phyloP scores from a whole-genome alignment of 495 filamentous ascomycete genomes.

The Talaromyces thailandensis region DNA sequence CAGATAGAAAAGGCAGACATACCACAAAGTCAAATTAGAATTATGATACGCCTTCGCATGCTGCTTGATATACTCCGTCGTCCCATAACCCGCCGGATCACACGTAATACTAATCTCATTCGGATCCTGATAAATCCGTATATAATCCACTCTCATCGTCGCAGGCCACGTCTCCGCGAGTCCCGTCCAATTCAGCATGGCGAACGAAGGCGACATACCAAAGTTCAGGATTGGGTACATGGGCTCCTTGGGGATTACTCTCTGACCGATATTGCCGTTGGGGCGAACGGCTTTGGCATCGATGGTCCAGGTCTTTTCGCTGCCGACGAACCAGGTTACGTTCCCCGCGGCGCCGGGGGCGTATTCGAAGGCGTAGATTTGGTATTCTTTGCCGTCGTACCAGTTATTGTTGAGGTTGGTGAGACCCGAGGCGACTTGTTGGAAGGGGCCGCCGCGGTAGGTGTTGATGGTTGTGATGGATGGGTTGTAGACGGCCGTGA shows the following conservation, averaged over 20 bases:
- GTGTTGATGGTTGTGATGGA: constrained; percentile 51
- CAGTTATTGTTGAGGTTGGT: constrained; percentile 66
- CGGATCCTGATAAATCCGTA: constrained; percentile 66
- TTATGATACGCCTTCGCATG: constrained; percentile 58
- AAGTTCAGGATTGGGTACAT: constrained; percentile 63
- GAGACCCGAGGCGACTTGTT: constrained; percentile 66
- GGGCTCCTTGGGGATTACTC: constrained; percentile 60
- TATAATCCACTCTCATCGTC: constrained; percentile 63
- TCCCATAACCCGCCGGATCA: constrained; percentile 61
- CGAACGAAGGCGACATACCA: constrained; percentile 64
- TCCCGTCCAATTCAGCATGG: constrained; percentile 45
- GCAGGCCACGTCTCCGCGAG: constrained; percentile 53
- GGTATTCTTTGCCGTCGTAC: constrained; percentile 67
- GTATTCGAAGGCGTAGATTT: constrained; percentile 68
- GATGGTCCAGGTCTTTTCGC: constrained; percentile 56
- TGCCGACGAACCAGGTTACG: constrained; percentile 62
- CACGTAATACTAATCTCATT: constrained; percentile 53
- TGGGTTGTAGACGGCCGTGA: constrained; percentile 53
- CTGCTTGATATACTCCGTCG: constrained; percentile 59
- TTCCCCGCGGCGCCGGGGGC: constrained; percentile 50
- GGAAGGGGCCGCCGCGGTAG: constrained; percentile 60
- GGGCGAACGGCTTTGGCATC: constrained; percentile 56
- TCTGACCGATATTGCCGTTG: constrained; percentile 67
- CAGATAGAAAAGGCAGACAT: constrained; percentile 8
- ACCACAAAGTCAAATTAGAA: constrained; percentile 50